Conservation (phyloP, 805 yeast species). For the Metschnikowia kunwiensis region DNA sequence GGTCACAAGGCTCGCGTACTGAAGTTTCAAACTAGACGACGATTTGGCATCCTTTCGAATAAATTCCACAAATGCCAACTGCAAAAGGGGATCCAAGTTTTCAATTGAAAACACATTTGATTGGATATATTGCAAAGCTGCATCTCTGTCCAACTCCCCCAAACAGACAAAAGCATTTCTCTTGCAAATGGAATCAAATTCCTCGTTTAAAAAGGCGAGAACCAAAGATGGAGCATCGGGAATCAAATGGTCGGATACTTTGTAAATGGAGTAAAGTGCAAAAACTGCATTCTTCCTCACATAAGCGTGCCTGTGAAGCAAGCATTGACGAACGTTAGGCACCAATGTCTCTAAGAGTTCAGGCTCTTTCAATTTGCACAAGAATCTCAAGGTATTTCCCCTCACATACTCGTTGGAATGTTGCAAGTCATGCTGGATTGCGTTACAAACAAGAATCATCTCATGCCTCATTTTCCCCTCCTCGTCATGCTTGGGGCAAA, state of each 20-base stretch:
- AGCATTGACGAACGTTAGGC: conserved; percentile 84
- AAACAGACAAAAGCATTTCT: conserved; percentile 92
- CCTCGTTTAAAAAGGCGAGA: conserved; percentile 67
- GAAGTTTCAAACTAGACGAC: conserved; percentile 60
- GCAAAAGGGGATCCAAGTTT: conserved; percentile 75
- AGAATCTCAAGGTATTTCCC: conserved; percentile 90
- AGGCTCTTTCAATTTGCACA: conserved; percentile 86
- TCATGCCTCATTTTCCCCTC: conserved; percentile 95
- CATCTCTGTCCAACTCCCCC: conserved; percentile 76
- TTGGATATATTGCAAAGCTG: conserved; percentile 79
- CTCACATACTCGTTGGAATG: conserved; percentile 97
- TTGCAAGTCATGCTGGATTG: conserved; percentile 94
- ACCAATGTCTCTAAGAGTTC: conserved; percentile 94
- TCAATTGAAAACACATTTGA: conserved; percentile 59
- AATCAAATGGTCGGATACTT: conserved; percentile 78
- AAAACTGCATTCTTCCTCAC: conserved; percentile 96
- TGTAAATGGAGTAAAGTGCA: conserved; percentile 78
- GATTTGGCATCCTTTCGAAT: conserved; percentile 63
- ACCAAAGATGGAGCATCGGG: conserved; percentile 95
- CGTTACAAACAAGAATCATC: conserved; percentile 97
- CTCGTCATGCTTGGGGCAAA: conserved; percentile 84
- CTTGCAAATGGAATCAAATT: conserved; percentile 89
- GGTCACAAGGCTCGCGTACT: conserved; percentile 68
- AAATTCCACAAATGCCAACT: conserved; percentile 87
- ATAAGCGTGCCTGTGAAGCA: conserved; percentile 96